phyloP scores from a whole-genome alignment of 2,329 filamentous ascomycete species.

The Helicocarpus griseus region DNA sequence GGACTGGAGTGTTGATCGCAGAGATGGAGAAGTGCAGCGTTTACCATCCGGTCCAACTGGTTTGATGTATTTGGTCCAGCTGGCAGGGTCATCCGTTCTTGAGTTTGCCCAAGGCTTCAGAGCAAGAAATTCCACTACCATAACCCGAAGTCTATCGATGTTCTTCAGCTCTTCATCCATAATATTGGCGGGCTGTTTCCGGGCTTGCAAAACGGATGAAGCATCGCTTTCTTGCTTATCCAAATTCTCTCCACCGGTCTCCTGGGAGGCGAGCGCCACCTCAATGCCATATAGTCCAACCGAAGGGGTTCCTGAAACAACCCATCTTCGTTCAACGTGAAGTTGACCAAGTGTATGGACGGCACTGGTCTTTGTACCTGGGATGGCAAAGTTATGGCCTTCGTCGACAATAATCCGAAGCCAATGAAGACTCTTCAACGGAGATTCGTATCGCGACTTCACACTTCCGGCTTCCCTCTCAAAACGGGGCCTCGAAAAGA shows the following conservation, averaged over 20 bases:
- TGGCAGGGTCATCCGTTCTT: constrained; percentile 47
- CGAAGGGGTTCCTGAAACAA: constrained; percentile 83
- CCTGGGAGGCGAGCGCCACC: constrained; percentile 42
- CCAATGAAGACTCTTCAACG: constrained; percentile 66
- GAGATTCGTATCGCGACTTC: constrained; percentile 41
- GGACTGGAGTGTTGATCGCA: constrained; percentile 62
- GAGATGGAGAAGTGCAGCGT: constrained; percentile 32
- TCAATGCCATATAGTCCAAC: constrained; percentile 71
- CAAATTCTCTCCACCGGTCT: constrained; percentile 15
- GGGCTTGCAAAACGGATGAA: constrained; percentile 22
- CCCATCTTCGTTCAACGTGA: constrained; percentile 64
- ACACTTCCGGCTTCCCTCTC: constrained; percentile 50
- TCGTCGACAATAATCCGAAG: constrained; percentile 87
- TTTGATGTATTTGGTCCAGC: constrained; percentile 67
- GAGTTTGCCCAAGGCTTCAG: constrained; percentile 69
- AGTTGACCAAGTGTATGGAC: constrained; percentile 46
- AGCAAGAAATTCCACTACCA: constrained; percentile 62
- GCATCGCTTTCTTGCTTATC: constrained; percentile 9
- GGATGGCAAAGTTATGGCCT: constrained; percentile 73
- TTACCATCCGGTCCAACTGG: constrained; percentile 48
- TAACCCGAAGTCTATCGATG: constrained; percentile 55
- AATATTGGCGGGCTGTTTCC: constrained; percentile 32
- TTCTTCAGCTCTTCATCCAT: constrained; percentile 51
- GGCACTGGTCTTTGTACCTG: constrained; percentile 49
- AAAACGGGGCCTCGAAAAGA: constrained; percentile 67